Evolutionary conservation across 169 alveolate species (phyloP), one percentile per base, ranked within the genome.

Genomic region (Eimeria acervulina): DNA sequence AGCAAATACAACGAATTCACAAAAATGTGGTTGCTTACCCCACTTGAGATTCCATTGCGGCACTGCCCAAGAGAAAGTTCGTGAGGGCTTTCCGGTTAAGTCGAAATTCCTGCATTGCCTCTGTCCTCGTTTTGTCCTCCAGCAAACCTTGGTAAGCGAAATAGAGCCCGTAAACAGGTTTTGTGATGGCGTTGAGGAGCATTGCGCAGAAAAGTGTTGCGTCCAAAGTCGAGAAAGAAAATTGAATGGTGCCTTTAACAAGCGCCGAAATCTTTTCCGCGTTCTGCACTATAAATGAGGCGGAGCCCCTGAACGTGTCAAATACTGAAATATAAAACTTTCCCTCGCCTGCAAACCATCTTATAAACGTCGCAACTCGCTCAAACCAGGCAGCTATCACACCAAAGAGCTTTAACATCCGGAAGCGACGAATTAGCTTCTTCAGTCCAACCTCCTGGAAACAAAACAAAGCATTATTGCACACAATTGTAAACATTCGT

Each of bases 101-200:
- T 23, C 36, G 2, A 21, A 80, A 80, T 33, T 80, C 89, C 19
- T 44, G n/a, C 66, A 80, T 12, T 23, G 89, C 89, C 38, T 38
- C 38, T 23, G 38, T 31, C 42, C 66, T 80, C 36, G 89, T 40
- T 17, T 40, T 80, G 38, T 80, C 89, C 13, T 80, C 89, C 33
- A 80, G 89, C 89, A 80, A 40, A 1, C 89, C 89, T 80, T 80
- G 89, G 68, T 80, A 80, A 2, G 89, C 89, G 12, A 80, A 80
- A 33, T 80, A 80, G 10, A 80, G 38, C n/a, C 89, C 89, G 26
- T 80, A 80, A 40, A 80, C 89, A 36, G 89, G 89, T 31, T 80
- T 80, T 8, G 89, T 80, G 38, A 80, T 40, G 59, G 89, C 89
- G 63, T 44, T 80, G 19, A 80, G 33, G 17, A 80, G 44, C 61